phyloP scores from a whole-genome alignment of 257 asterid genomes.

The Verbena officinalis region DNA sequence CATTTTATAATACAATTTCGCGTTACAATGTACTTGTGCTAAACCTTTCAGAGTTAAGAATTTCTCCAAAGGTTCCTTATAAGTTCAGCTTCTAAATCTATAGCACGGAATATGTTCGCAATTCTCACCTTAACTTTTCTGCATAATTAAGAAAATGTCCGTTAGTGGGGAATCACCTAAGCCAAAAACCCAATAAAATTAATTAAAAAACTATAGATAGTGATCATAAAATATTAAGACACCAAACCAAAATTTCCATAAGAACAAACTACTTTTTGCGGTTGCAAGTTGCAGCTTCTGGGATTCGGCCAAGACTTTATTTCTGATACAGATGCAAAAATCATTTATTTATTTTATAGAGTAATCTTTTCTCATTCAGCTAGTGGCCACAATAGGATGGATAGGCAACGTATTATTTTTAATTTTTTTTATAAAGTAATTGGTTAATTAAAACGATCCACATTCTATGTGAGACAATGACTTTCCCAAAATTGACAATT shows the following conservation, averaged over 20 bases:
- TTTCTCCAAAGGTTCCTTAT: constrained; percentile 15
- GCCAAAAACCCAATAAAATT: constrained; percentile 28
- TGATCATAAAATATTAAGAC: constrained; percentile 33
- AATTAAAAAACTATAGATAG: constrained; percentile 7
- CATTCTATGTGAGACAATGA: constrained; percentile 33
- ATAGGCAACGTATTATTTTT: constrained; percentile 13
- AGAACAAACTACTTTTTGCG: constrained; percentile 36
- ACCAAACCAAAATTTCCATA: not conserved
- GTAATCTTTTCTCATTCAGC: not conserved
- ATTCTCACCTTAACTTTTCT: constrained; percentile 37
- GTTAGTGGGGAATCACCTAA: constrained; percentile 47
- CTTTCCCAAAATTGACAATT: constrained; percentile 29
- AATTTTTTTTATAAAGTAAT: not conserved
- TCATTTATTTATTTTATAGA: constrained; percentile 3
- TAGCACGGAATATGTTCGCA: constrained; percentile 37
- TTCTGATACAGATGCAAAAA: constrained; percentile 9
- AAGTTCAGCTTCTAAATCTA: constrained; percentile 25
- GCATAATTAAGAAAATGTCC: constrained; percentile 27
- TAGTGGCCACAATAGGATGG: constrained; percentile 42
- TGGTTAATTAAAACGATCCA: constrained; percentile 30
- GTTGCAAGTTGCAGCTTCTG: constrained; percentile 64
- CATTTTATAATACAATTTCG: not conserved
- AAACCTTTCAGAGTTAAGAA: constrained; percentile 4
- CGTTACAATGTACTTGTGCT: constrained; percentile 8
- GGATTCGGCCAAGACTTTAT: constrained; percentile 43